phyloP scores from a whole-genome alignment of 2,329 filamentous ascomycete species.

The Aspergillus pseudotamarii region DNA sequence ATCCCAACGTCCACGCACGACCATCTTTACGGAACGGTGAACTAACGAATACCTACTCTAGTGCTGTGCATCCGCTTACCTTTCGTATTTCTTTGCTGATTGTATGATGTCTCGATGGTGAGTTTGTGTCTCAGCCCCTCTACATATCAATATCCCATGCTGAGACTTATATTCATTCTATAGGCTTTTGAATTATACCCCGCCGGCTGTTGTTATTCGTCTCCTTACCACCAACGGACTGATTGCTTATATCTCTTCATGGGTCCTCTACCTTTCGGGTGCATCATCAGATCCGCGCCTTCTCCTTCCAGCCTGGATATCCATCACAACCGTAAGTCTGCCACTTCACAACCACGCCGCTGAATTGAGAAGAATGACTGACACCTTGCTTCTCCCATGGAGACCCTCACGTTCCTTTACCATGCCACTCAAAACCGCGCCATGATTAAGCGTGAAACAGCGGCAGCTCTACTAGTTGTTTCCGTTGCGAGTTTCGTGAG shows the following conservation, averaged over 20 bases:
- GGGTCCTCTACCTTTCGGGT: slow-evolving; percentile 70
- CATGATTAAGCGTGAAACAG: slow-evolving; percentile 77
- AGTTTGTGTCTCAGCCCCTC: slow-evolving; percentile 27
- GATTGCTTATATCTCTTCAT: slow-evolving; percentile 75
- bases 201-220: slow-evolving; percentile 74
- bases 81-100: slow-evolving; percentile 82
- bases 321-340: slow-evolving; percentile 67
- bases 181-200: slow-evolving; percentile 83
- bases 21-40: not conserved
- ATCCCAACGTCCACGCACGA: not conserved
- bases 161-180: not conserved
- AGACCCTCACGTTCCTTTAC: slow-evolving; percentile 74
- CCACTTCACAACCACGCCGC: not conserved
- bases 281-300: slow-evolving; percentile 71
- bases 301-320: slow-evolving; percentile 75
- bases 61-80: slow-evolving; percentile 76
- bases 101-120: slow-evolving; percentile 83
- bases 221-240: slow-evolving; percentile 74
- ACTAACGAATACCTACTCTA: slow-evolving; percentile 35
- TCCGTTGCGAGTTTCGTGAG: slow-evolving; percentile 75
- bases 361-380: slow-evolving; percentile 1
- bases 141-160: not conserved
- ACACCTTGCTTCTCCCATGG: slow-evolving; percentile 1
- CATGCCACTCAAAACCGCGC: slow-evolving; percentile 77
- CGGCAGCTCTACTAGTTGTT: slow-evolving; percentile 75